phyloP scores from a whole-genome alignment of 2,329 filamentous ascomycete species.

The Chalaropsis ovoidea region DNA sequence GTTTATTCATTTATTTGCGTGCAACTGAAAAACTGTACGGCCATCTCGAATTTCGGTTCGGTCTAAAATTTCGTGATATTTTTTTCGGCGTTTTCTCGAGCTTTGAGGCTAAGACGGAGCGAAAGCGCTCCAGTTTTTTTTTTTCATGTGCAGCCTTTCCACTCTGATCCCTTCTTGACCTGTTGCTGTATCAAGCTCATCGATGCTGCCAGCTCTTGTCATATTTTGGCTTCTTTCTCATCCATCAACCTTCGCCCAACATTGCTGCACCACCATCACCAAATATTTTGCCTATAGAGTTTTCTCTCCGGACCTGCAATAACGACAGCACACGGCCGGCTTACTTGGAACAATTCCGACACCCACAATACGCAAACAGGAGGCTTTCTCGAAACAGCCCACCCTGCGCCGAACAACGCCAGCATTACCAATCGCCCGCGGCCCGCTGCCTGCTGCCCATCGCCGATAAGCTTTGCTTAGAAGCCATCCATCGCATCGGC shows the following conservation, averaged over 20 bases:
- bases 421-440: background rate
- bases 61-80: slow-evolving; percentile 6
- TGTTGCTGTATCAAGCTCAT: background rate
- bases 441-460: background rate
- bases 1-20: background rate
- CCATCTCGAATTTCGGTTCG: background rate
- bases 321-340: background rate
- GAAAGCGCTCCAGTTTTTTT: slow-evolving; percentile 19
- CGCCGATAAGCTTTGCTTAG: background rate
- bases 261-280: background rate
- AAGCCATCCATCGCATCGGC: background rate
- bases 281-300: background rate
- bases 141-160: background rate
- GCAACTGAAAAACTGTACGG: background rate
- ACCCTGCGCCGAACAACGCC: background rate
- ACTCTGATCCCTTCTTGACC: background rate
- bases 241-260: background rate
- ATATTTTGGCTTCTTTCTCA: background rate
- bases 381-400: background rate
- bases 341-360: background rate
- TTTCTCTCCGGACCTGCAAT: background rate
- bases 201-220: background rate
- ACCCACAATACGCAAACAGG: background rate
- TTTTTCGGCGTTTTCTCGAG: background rate
- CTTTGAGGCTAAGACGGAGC: background rate